Percentiles rank a stretch among this genome's conserved stretches.
phyloP scores from a whole-genome alignment of 345 rosid genomes.

The Dipteronia sinensis region DNA sequence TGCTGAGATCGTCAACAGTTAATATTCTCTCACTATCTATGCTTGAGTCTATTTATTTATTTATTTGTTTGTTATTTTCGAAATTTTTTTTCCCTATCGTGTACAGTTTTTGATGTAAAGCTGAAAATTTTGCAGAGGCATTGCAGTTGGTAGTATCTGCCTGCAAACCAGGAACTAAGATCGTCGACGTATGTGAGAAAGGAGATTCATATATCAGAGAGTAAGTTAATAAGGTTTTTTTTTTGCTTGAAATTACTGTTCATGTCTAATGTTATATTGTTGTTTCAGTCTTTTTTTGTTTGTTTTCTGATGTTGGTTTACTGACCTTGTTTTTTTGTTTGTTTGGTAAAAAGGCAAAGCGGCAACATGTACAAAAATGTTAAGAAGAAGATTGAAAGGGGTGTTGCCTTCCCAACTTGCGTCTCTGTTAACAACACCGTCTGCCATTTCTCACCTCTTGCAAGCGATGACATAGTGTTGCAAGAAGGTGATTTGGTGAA shows the following conservation, averaged over 20 bases:
- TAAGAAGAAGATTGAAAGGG: conserved; percentile 91
- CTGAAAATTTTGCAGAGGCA: conserved; percentile 61
- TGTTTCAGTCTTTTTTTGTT: neutral
- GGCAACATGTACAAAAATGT: conserved; percentile 89
- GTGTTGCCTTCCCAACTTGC: conserved; percentile 96
- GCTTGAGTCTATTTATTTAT: neutral
- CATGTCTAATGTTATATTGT: neutral
- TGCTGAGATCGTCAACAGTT: conserved; percentile 94
- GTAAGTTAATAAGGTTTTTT: conserved; percentile 59
- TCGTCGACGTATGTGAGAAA: conserved; percentile 88
- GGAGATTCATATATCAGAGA: conserved; percentile 87
- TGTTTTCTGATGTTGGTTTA: neutral
- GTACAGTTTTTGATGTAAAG: neutral
- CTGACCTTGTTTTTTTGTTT: neutral
- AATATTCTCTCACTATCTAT: conserved; percentile 16
- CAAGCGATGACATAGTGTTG: conserved; percentile 70
- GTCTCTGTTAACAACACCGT: conserved; percentile 86
- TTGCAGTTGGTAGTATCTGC: conserved; percentile 72
- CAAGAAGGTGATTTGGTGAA: conserved; percentile 90
- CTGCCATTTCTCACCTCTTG: conserved; percentile 90
- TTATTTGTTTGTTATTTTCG: neutral
- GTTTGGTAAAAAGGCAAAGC: conserved; percentile 56
- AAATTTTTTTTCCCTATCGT: neutral
- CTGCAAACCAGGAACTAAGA: conserved; percentile 82
- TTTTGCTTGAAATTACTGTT: neutral